phyloP scores from a whole-genome alignment of 345 rosid genomes.

The Litchi chinensis region DNA sequence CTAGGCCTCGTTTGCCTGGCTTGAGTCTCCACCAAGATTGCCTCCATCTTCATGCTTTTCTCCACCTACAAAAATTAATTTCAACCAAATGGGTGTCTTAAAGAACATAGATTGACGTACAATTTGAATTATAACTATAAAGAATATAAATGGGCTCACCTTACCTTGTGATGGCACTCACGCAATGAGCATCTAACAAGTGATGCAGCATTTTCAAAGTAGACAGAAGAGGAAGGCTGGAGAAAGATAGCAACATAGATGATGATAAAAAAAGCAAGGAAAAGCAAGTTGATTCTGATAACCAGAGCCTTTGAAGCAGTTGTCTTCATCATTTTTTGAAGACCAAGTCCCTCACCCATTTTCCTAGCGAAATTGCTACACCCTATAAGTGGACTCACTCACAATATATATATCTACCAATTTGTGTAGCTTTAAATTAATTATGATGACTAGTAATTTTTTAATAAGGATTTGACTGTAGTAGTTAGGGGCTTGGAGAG shows the following conservation, averaged over 20 bases:
- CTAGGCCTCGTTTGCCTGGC: slow-evolving; percentile 3
- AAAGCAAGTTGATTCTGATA: slow-evolving; percentile 63
- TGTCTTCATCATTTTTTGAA: slow-evolving; percentile 53
- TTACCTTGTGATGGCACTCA: slow-evolving; percentile 91
- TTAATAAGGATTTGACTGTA: slow-evolving; percentile 21
- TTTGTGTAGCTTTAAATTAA: slow-evolving; percentile 8
- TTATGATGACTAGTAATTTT: slow-evolving; percentile 11
- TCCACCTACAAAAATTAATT: slow-evolving; percentile 40
- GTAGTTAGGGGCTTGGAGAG: slow-evolving; percentile 43
- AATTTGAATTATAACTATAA: too few relatives aligned
- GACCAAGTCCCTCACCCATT: slow-evolving; percentile 45
- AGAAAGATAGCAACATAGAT: slow-evolving; percentile 56
- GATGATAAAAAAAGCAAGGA: slow-evolving; percentile 64
- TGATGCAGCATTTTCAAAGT: slow-evolving; percentile 64
- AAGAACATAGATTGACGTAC: background rate
- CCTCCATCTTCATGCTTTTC: slow-evolving; percentile 65
- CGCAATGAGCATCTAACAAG: slow-evolving; percentile 71
- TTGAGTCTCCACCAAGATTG: slow-evolving; percentile 43
- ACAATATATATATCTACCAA: slow-evolving; percentile 16
- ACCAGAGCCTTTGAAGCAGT: slow-evolving; percentile 63
- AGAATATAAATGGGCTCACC: slow-evolving; percentile 54
- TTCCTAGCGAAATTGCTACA: slow-evolving; percentile 14
- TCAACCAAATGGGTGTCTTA: slow-evolving; percentile 10
- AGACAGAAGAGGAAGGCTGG: slow-evolving; percentile 65
- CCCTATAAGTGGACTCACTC: slow-evolving; percentile 24